Evolutionary conservation across 768 basidiomycete genomes (phyloP), one percentile per base, ranked within the genome.

Genomic region (Macrolepiota dolichaula): DNA sequence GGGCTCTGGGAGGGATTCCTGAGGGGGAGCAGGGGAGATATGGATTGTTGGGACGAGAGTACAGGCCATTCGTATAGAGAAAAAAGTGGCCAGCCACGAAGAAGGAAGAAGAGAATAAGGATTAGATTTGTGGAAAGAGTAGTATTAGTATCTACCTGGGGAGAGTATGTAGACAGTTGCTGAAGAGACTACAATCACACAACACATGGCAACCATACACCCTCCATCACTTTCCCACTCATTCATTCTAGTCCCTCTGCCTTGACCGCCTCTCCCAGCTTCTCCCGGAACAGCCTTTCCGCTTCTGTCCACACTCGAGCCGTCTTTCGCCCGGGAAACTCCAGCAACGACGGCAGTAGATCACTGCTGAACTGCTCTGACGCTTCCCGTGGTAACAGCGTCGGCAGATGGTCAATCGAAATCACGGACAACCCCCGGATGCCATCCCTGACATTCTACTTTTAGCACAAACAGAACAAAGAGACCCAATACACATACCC

Each of bases 331-430:
- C 85, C 71, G 0, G 92, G 92, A 66, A 96, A 85, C 69, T 91
- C 82, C 83, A 95, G 72, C 63, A 98, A 74, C 5, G 93, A 91
- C 7, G 95, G 94, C 36, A 96, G 77, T 25, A 98, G 81, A 73
- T 96, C 94, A 2, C 74, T 67, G 68, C 93, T 95, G 77, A 98
- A 98, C 69, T 97, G 95, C 74, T 99, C 96, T 1, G 95, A 97
- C 3, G 96, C 90, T 74, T 99, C 97, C 52, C 97, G 83, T 24
- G 97, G 97, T 37, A 99, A 82, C 61, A 98, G 77, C 27, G 96
- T 97, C 10, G 97, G 97, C 64, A 98, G 80, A 71, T 98, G 96
- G 76, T 98, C 97, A 63, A 99, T 98, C 13, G 97, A 95, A 65
- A 97, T 85, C 64, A 98, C 91, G 6, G 86, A 88, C 65, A 98